Percentiles rank a stretch among this genome's conserved stretches.
These are phyloP conservation scores for Puccinia horiana DNA, from an alignment of 1,284 basidiomycete species.

Conservation along the genomic window DNA sequence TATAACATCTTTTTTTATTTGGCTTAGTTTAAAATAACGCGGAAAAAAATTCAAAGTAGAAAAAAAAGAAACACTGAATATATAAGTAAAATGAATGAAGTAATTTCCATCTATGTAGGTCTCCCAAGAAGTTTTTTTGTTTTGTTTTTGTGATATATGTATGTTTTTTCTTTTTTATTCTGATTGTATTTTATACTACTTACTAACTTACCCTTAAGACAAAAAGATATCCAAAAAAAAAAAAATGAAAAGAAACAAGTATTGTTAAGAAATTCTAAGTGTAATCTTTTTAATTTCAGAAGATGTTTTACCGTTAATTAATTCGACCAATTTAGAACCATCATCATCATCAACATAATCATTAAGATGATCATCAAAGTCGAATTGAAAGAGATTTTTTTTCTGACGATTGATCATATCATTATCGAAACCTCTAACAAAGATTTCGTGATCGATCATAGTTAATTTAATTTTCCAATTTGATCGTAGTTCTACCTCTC, in stretches of 20 bases:
- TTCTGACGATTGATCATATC: not conserved
- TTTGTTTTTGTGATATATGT: too few relatives aligned
- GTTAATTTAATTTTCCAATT: constrained; percentile 21
- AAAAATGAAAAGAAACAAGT: not conserved
- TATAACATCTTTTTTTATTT: too few relatives aligned
- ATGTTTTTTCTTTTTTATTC: too few relatives aligned
- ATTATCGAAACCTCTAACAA: constrained; percentile 1
- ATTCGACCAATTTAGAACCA: constrained; percentile 12
- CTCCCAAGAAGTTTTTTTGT: too few relatives aligned
- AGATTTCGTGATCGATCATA: constrained; percentile 27
- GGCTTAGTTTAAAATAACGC: too few relatives aligned
- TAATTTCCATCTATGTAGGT: too few relatives aligned
- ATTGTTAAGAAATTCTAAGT: not conserved
- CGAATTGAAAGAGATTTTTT: not conserved
- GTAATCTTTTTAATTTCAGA: constrained; percentile 31
- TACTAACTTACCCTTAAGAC: not conserved
- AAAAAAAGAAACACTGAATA: too few relatives aligned
- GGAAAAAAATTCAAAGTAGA: too few relatives aligned
- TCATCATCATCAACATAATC: not conserved
- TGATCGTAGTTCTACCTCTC: not conserved
- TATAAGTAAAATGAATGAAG: too few relatives aligned
- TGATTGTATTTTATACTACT: too few relatives aligned
- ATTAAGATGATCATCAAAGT: too few relatives aligned
- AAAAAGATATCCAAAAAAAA: not conserved
- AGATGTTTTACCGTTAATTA: not conserved